Conservation (phyloP, 352 stramenopile species). For the Globisporangium middletonii region DNA sequence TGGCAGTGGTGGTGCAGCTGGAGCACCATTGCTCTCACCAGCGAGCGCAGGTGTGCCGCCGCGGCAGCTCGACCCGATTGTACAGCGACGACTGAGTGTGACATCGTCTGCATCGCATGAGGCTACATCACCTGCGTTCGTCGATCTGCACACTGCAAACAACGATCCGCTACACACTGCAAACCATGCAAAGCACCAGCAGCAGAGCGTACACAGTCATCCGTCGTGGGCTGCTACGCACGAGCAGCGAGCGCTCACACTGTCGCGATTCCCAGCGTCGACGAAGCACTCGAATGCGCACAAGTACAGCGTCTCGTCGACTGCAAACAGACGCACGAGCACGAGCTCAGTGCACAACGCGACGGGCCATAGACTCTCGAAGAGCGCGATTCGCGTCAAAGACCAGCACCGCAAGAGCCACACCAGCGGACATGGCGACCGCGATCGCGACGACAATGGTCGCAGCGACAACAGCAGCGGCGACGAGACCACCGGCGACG, state of each 20-base stretch:
- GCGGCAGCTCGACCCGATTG: conserved; percentile 5
- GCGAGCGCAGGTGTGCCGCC: not conserved
- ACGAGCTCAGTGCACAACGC: conserved; percentile 6
- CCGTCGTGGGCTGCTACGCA: conserved; percentile 4
- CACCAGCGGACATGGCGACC: not conserved
- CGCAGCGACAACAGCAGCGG: not conserved
- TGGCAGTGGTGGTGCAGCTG: too few species aligned
- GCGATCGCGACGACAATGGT: not conserved
- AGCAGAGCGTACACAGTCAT: not conserved
- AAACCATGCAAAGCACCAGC: not conserved
- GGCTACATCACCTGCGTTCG: not conserved
- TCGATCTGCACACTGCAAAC: not conserved
- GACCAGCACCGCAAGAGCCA: conserved; percentile 3
- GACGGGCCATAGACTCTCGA: not conserved
- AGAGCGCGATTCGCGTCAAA: conserved; percentile 3
- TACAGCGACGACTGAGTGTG: conserved; percentile 1
- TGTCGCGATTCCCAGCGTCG: not conserved
- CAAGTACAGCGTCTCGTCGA: conserved; percentile 6
- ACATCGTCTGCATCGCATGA: not conserved
- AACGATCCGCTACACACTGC: not conserved
- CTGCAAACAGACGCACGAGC: conserved; percentile 6
- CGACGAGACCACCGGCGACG: conserved; percentile 5
- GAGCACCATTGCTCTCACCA: not conserved
- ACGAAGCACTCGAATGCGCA: conserved; percentile 4
- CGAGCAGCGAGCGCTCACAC: conserved; percentile 6